phyloP scores from a whole-genome alignment of 2,329 filamentous ascomycete species.

The Chrysoporthe austroafricana region DNA sequence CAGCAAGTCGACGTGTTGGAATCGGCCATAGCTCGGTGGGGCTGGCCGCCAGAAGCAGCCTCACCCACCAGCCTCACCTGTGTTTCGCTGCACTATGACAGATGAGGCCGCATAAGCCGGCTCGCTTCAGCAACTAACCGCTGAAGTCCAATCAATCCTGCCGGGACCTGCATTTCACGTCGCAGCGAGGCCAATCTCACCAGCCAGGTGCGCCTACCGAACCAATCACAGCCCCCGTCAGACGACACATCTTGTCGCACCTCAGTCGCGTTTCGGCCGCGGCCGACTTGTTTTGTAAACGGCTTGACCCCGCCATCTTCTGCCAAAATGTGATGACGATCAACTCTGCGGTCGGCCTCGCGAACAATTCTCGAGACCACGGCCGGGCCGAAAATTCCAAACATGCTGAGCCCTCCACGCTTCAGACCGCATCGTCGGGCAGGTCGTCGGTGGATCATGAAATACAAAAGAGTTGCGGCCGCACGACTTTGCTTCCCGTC shows the following conservation, averaged over 20 bases:
- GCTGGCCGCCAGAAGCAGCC: background rate
- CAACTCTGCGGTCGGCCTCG: background rate
- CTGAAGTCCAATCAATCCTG: background rate
- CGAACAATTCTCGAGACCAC: background rate
- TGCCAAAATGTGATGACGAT: background rate
- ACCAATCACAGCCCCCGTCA: conserved; percentile 3
- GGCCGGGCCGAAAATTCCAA: conserved; percentile 7
- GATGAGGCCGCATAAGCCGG: conserved; percentile 12
- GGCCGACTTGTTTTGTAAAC: conserved; percentile 10
- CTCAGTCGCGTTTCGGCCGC: conserved; percentile 12
- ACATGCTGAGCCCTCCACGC: conserved; percentile 10
- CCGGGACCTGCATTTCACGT: background rate
- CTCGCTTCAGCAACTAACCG: background rate
- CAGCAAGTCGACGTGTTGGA: background rate
- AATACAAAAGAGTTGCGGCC: conserved; percentile 5
- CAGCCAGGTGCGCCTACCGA: background rate
- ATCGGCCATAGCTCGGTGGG: background rate
- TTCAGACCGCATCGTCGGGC: conserved; percentile 3
- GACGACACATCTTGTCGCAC: background rate
- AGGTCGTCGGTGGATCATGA: background rate
- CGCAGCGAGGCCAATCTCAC: conserved; percentile 3
- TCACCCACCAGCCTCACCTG: conserved; percentile 4
- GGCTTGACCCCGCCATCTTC: background rate
- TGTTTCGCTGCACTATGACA: conserved; percentile 8
- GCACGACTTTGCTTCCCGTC: conserved; percentile 1